Conservation (phyloP, 129 eudicot genomes). For the Arctium lappa region DNA sequence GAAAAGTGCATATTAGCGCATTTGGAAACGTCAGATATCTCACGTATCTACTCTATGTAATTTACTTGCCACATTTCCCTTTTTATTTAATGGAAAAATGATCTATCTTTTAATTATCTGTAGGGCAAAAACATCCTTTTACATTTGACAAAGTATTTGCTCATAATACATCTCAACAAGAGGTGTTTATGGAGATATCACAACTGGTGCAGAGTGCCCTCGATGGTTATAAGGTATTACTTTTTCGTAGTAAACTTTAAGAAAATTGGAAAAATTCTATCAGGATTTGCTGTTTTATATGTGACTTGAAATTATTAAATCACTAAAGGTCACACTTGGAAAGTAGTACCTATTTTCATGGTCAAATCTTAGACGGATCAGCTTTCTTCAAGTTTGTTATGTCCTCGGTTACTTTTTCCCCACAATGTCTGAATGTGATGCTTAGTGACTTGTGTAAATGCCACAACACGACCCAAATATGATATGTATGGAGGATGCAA, state of each 20-base stretch:
- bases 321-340: too few species aligned
- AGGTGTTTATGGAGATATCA: slow-evolving; percentile 60
- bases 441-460: too few species aligned
- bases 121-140: slow-evolving; percentile 58
- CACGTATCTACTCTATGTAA: not conserved
- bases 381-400: too few species aligned
- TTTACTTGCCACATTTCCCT: not conserved
- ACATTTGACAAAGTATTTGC: slow-evolving; percentile 57
- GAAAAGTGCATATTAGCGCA: not conserved
- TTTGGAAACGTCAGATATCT: not conserved
- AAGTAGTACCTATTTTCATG: too few species aligned
- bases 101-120: not conserved
- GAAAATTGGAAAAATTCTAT: not conserved
- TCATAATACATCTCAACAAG: slow-evolving; percentile 48
- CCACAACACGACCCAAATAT: too few species aligned
- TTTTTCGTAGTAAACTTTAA: not conserved
- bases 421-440: too few species aligned
- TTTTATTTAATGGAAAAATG: not conserved
- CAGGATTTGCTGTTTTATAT: too few species aligned
- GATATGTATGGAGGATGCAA: too few species aligned
- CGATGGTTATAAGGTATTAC: slow-evolving; percentile 57
- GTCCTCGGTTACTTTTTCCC: too few species aligned
- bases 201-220: slow-evolving; percentile 68
- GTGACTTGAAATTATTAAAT: too few species aligned
- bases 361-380: too few species aligned